Evolutionary conservation across 2,329 filamentous ascomycete species (phyloP).

Genomic region (Ceratocystis variospora): DNA sequence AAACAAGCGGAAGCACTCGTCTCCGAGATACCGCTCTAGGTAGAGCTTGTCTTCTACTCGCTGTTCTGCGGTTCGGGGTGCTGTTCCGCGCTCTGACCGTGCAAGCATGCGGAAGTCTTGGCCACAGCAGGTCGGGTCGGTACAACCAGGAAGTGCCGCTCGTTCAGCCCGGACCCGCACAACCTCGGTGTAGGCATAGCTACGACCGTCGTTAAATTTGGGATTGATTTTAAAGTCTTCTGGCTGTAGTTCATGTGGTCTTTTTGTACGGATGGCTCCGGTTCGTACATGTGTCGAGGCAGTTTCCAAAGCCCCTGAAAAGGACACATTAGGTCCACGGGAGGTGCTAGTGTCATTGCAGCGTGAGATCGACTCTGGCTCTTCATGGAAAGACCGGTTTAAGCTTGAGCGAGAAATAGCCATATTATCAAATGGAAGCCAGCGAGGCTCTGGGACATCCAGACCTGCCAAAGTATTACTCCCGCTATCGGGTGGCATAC

Average conservation of each 20-base stretch:
- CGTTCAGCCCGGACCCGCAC: conserved; percentile 57
- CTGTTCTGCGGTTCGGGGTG: conserved; percentile 27
- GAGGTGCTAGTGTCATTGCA: not conserved
- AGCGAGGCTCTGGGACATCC: conserved; percentile 14
- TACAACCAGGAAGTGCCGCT: conserved; percentile 59
- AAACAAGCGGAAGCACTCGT: conserved; percentile 44
- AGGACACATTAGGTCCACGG: not conserved
- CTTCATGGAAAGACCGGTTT: conserved; percentile 9
- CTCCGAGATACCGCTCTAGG: conserved; percentile 44
- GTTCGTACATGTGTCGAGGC: not conserved
- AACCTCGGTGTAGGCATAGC: conserved; percentile 61
- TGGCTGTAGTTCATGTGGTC: conserved; percentile 40
- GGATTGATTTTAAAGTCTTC: conserved; percentile 78
- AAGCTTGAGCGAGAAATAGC: not conserved
- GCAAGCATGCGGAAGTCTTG: conserved; percentile 56
- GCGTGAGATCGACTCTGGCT: conserved; percentile 4
- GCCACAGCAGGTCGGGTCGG: conserved; percentile 62
- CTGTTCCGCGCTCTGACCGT: conserved; percentile 32
- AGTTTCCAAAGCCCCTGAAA: not conserved
- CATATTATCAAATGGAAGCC: conserved; percentile 13
- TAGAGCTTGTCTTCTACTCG: conserved; percentile 34
- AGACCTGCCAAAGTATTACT: conserved; percentile 11
- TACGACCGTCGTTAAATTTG: conserved; percentile 51
- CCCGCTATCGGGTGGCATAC: not conserved
- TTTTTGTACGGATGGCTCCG: conserved; percentile 9